These are phyloP conservation scores for Vachellia pachyceras DNA, from an alignment of 306 rosid species.

Conservation along the genomic window DNA sequence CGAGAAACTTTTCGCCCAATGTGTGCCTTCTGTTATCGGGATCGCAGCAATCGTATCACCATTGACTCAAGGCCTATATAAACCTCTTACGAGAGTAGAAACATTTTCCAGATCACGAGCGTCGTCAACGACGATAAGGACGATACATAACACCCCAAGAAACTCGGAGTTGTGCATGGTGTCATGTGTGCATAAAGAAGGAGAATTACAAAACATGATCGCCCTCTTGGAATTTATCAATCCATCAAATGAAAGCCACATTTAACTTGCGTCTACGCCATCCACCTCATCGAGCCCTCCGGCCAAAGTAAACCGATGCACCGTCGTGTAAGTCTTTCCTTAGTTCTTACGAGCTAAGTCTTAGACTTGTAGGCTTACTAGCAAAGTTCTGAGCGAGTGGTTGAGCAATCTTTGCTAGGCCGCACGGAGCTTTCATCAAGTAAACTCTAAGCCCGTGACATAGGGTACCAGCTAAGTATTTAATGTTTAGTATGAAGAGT, in stretches of 20 bases:
- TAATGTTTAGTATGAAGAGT: too few relatives aligned
- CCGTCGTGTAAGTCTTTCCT: constrained; percentile 28
- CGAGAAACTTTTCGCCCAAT: constrained; percentile 19
- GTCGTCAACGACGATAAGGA: not conserved
- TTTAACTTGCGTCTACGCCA: constrained; percentile 29
- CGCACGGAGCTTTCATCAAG: too few relatives aligned
- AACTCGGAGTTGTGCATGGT: constrained; percentile 24
- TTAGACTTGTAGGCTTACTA: too few relatives aligned
- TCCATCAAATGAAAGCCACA: constrained; percentile 17
- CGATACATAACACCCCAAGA: constrained; percentile 17
- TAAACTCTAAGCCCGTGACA: constrained; percentile 1
- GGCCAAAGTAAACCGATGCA: constrained; percentile 35
- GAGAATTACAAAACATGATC: constrained; percentile 40
- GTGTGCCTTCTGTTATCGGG: constrained; percentile 28
- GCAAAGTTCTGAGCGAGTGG: too few relatives aligned
- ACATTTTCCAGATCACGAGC: not conserved
- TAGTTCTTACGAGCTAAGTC: too few relatives aligned
- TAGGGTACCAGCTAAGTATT: too few relatives aligned
- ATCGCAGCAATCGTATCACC: constrained; percentile 27
- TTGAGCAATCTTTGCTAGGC: too few relatives aligned
- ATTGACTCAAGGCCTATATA: constrained; percentile 3
- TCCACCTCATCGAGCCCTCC: constrained; percentile 34
- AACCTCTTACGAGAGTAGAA: not conserved
- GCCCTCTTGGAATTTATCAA: constrained; percentile 42
- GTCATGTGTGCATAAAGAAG: constrained; percentile 40